Evolutionary conservation across 2,329 filamentous ascomycete genomes (phyloP), one percentile per base, ranked within the genome.

Genomic region (Pseudogymnoascus sp.): DNA sequence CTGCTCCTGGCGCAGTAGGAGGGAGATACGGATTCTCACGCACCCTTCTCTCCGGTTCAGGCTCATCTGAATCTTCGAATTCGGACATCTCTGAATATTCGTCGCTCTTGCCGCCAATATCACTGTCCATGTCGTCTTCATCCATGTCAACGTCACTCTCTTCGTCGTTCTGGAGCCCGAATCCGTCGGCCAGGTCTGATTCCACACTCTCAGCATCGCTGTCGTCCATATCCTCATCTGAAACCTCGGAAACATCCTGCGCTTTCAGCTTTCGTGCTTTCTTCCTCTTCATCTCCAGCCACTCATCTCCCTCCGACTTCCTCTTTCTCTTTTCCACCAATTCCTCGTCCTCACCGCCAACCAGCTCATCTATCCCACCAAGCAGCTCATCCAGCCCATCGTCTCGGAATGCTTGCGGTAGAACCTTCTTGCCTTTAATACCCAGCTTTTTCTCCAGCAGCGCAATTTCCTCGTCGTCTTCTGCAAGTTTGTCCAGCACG

Each of bases 1-100:
- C 71, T 39, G 76, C 72, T 14, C 71, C 69, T 18, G 76, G 76
- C 1, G 74, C 73, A 1, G 76, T 72, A 4, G 93, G 93, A 2
- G 93, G 88, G 58, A 93, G 79, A 67, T 96, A 97, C 4, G 93
- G 93, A 66, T 97, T 97, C 72, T 97, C 93, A 63, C 85, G 81
- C 62, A 79, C 73, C 63, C 77, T 79, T 64, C 64, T 65, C 12
- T 77, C 79, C 43, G 72, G 72, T n/a, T 71, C 65, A 30, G 72
- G 71, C 59, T 58, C 57, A 74, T 70, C 32, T 65, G 50, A 63
- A 59, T 66, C 64, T 25, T 67, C 65, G 14, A 71, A 69, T 38
- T 63, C 70, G 7, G 65, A 67, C 20, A 66, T 66, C 30, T 67
- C 70, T 11, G 71, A 69, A 14, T 71, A 68, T 25, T 74, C 74